phyloP scores from a whole-genome alignment of 2,329 filamentous ascomycete genomes.

The Camillea tinctor region DNA sequence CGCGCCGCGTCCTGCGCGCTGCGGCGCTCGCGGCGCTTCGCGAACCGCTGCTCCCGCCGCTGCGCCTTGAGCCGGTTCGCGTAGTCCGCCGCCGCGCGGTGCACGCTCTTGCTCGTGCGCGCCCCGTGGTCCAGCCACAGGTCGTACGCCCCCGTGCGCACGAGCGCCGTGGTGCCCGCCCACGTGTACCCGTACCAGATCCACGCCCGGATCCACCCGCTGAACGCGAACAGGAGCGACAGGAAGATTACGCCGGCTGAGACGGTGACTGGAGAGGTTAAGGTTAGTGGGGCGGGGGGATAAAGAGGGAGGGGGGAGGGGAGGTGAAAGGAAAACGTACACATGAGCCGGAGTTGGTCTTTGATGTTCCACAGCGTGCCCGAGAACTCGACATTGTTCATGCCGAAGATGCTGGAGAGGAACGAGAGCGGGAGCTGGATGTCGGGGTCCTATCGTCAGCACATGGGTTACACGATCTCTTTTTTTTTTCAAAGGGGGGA shows the following conservation, averaged over 20 bases:
- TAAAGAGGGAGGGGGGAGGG: background rate
- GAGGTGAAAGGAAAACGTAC: background rate
- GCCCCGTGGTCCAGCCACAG: constrained; percentile 3
- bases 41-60: background rate
- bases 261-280: constrained; percentile 21
- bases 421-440: constrained; percentile 37
- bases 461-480: background rate
- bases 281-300: background rate
- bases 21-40: too few species aligned
- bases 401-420: constrained; percentile 39
- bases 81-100: background rate
- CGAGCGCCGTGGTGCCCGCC: background rate
- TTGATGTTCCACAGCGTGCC: constrained; percentile 5
- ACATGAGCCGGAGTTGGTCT: background rate
- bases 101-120: constrained; percentile 1
- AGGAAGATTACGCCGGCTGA: constrained; percentile 26
- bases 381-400: constrained; percentile 33
- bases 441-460: background rate
- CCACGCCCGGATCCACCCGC: constrained; percentile 9
- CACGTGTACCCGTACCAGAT: constrained; percentile 12
- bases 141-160: constrained; percentile 7
- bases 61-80: constrained; percentile 3
- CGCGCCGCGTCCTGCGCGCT: background rate
- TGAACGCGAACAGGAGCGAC: constrained; percentile 26
- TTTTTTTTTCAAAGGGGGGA: background rate